Evolutionary conservation across 768 basidiomycete genomes (phyloP), one percentile per base, ranked within the genome.

Genomic region (Agaricus blazei): DNA sequence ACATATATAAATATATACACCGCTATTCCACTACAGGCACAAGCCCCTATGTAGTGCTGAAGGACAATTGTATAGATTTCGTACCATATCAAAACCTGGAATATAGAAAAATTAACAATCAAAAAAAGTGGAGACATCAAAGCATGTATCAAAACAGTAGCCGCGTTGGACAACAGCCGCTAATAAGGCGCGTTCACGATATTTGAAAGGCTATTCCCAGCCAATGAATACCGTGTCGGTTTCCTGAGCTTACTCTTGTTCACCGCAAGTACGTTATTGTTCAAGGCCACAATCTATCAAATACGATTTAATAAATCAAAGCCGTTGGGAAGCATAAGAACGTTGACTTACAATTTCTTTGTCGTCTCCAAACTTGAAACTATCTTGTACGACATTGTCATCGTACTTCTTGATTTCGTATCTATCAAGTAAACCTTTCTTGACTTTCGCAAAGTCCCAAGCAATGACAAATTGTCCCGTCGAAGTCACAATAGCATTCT

Each of bases 321-420:
- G 1, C n/a, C 15, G 40, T 15, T 6, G n/a, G 0, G 2, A 19
- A 3, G n/a, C n/a, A 15, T 19, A 8, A 15, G 19, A 19, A 7
- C 12, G 40, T 41, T 41, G 40, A 48, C 90, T 65, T 63, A 93
- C 93, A 66, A 99, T 98, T 67, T 98, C 88, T 65, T 93, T 90
- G 71, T 98, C 95, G 63, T 96, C 92, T 12, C 94, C 96, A 65
- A 95, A 98, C 72, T 88, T 91, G 84, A 99, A 99, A 72, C 88
- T 92, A 70, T 99, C 97, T 60, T 97, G 95, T 0, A 98, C 94
- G 56, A 98, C 94, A 45, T 82, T 78, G 63, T 96, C 93, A 64
- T 93, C 89, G 67, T 97, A 98, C 68, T 88, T 88, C 80, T 95
- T 94, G 75, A 98, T 95, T 64, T 96, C 93, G 65, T 98, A 98